phyloP scores from a whole-genome alignment of 1,284 basidiomycete genomes.

The Vanrija pseudolonga region DNA sequence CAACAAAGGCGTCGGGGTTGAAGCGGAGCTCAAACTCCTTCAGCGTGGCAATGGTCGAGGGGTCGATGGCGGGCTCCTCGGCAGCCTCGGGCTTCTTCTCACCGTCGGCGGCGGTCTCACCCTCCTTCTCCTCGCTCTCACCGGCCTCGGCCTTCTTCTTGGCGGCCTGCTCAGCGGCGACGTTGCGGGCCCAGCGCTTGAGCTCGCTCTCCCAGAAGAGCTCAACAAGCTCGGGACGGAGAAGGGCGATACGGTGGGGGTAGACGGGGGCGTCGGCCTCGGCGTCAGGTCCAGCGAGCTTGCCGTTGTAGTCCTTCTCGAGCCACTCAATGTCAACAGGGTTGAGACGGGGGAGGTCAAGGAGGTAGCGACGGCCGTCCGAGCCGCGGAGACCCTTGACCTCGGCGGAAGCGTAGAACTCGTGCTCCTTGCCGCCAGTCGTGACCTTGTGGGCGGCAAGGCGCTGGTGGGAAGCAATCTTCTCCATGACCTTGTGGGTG shows the following conservation, averaged over 20 bases:
- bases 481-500: slow-evolving; percentile 55
- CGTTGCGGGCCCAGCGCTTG: slow-evolving; percentile 54
- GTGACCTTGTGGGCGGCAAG: slow-evolving; percentile 55
- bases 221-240: slow-evolving; percentile 58
- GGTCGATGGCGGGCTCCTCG: slow-evolving; percentile 17
- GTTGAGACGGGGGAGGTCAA: slow-evolving; percentile 55
- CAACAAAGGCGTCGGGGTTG: slow-evolving; percentile 60
- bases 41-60: slow-evolving; percentile 24
- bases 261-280: slow-evolving; percentile 41
- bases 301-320: slow-evolving; percentile 52
- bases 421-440: slow-evolving; percentile 49
- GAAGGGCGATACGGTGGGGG: slow-evolving; percentile 56
- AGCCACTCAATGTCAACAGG: slow-evolving; percentile 58
- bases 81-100: slow-evolving; percentile 11
- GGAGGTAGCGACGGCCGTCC: slow-evolving; percentile 56
- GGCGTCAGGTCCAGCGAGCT: slow-evolving; percentile 26
- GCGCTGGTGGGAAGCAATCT: slow-evolving; percentile 53
- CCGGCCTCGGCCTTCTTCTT: slow-evolving; percentile 22
- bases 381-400: slow-evolving; percentile 58
- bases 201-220: slow-evolving; percentile 55
- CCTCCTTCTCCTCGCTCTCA: slow-evolving; percentile 21
- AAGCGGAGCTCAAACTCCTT: slow-evolving; percentile 54
- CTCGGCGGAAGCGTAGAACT: slow-evolving; percentile 56
- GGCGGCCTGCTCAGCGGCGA: slow-evolving; percentile 43
- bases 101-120: slow-evolving; percentile 4